Evolutionary conservation across 1,284 basidiomycete species (phyloP), one percentile per base, ranked within the genome.

Genomic region (Ustanciosporium gigantosporum): DNA sequence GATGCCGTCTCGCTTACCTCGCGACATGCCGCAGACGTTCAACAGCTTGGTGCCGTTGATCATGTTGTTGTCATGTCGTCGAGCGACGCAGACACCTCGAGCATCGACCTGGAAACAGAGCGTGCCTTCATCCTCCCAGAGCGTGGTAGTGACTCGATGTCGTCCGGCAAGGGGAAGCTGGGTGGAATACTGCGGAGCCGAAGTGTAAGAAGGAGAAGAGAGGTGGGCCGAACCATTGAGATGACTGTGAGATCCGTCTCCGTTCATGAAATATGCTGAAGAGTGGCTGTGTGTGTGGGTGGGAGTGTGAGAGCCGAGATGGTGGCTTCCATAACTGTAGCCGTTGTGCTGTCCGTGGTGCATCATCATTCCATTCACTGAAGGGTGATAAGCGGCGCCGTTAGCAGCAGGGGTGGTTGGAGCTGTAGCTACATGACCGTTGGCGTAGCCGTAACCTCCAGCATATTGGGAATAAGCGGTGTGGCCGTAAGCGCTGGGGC

Each of bases 41-140:
- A 77, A 64, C 5, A 77, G 59, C 62, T 77, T 77, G 36, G 75
- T 77, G 32, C 75, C 75, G 53, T 77, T 77, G 57, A 77, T 72
- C 75, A 77, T 77, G 66, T 76, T 75, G 61, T 77, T 77, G 57
- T 77, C 73, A 56, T 73, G 67, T 36, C 75, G 53, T 13, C 75
- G 61, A n/a, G 75, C 75, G 13, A 77, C 74, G 42, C 74, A 76
- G 16, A 76, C 72, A 29, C 75, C 75, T 21, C 68, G 64, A 5
- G 73, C 74, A 34, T 76, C 74, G 22, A 77, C 75, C 55, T 77
- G 75, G 53, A 76, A 77, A 51, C 75, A 77, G 17, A 77, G 66
- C 13, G 75, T 77, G 21, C 73, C 70, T 45, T 77, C 75, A 34
- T 77, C 75, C 50, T 77, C 74, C 75, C 75, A 77, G 9, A 77